phyloP scores from a whole-genome alignment of 106 monocot species.

The Xerophyta viscosa region DNA sequence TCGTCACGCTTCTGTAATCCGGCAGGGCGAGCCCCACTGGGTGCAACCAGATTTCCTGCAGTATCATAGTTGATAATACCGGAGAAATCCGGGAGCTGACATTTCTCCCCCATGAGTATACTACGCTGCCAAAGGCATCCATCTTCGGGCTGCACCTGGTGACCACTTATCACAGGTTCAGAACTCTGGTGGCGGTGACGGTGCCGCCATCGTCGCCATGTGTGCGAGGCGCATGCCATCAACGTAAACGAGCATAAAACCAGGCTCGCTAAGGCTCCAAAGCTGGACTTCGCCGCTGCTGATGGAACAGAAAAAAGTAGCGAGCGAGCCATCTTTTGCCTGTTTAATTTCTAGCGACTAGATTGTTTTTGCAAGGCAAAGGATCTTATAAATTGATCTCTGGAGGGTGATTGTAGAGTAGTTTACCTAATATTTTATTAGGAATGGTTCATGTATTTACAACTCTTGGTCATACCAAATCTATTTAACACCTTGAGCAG shows the following conservation, averaged over 20 bases:
- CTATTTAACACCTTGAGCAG: no score
- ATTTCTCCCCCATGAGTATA: constrained; percentile 10
- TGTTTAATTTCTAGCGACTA: neutral
- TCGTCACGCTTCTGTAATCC: neutral
- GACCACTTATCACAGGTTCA: neutral
- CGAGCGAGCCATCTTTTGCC: neutral
- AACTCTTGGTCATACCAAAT: no score
- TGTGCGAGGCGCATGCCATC: constrained; percentile 4
- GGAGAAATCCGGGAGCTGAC: constrained; percentile 7
- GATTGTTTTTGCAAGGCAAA: no score
- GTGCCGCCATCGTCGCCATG: neutral
- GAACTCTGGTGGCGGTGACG: neutral
- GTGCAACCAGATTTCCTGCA: neutral
- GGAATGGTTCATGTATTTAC: no score
- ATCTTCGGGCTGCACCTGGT: constrained; percentile 5
- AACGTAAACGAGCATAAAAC: neutral
- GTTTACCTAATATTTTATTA: no score
- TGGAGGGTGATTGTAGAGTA: no score
- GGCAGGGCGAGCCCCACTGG: neutral
- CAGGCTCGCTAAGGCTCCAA: neutral
- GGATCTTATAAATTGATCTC: no score
- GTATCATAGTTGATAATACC: constrained; percentile 6
- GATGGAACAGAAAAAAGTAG: neutral
- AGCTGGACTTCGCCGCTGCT: neutral
- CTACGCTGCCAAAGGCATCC: constrained; percentile 6